Conservation (phyloP, 768 basidiomycete species). For the Aureoboletus auriporus region DNA sequence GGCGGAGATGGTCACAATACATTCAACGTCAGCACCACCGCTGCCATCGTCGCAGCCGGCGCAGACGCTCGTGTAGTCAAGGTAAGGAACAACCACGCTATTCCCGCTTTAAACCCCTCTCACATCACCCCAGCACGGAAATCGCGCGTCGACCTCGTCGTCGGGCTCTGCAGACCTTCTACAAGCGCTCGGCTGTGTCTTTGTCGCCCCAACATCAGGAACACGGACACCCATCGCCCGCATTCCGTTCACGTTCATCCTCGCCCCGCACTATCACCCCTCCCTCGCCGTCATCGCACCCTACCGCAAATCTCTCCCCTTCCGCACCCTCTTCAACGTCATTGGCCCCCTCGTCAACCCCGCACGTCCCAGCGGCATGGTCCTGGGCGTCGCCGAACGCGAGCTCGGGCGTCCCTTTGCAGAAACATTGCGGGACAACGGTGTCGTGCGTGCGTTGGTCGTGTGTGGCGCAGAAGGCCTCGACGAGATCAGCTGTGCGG, state of each 20-base stretch:
- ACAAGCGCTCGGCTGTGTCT: conserved; percentile 75
- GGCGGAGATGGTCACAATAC: conserved; percentile 93
- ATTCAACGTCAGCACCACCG: conserved; percentile 95
- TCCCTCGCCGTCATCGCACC: conserved; percentile 78
- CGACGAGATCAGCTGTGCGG: conserved; percentile 95
- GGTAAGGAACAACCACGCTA: conserved; percentile 39
- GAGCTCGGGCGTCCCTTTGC: conserved; percentile 83
- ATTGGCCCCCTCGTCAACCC: conserved; percentile 95
- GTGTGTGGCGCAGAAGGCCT: conserved; percentile 90
- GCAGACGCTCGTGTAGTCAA: conserved; percentile 93
- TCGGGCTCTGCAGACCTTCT: conserved; percentile 94
- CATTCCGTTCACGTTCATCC: conserved; percentile 87
- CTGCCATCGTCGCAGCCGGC: conserved; percentile 90
- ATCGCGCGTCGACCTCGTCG: conserved; percentile 85
- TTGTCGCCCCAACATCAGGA: conserved; percentile 54
- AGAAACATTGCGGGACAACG: conserved; percentile 62
- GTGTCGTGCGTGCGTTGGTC: conserved; percentile 81
- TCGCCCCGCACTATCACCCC: conserved; percentile 93
- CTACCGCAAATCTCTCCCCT: conserved; percentile 80
- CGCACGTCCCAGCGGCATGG: conserved; percentile 79
- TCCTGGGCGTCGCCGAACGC: conserved; percentile 83
- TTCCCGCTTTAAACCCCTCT: neutral
- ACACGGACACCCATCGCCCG: conserved; percentile 46
- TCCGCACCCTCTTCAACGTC: conserved; percentile 95
- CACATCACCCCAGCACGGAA: conserved; percentile 66